Evolutionary conservation across 768 basidiomycete genomes (phyloP), one percentile per base, ranked within the genome.

Genomic region (Amanita exitialis): DNA sequence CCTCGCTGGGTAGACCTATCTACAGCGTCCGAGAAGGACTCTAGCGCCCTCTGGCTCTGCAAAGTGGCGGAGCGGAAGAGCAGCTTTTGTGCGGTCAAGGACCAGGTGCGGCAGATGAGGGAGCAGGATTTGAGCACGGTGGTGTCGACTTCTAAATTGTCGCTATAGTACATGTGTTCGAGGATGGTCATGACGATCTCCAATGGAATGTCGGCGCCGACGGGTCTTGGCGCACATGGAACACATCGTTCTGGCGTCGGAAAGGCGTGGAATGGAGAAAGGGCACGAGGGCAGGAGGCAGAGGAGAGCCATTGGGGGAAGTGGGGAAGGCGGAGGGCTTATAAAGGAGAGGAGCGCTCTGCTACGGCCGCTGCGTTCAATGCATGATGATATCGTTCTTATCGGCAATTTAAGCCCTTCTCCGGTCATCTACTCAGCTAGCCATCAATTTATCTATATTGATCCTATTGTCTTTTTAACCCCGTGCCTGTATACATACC

Each of bases 51-150:
- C 57, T 77, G 74, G 34, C 76, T 78, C 45, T 70, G 67, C 41
- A 88, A 73, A 27, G 67, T 67, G 50, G 85, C 76, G 42, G 69
- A 66, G 50, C 70, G 69, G 64, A 86, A 88, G 43, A 87, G 69
- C 15, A 84, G 72, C 51, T 73, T 77, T 63, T 89, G 86, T 0
- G 81, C 74, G 25, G 74, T 67, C n/a, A 65, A 57, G 1, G 82
- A 77, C 85, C 86, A 88, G 21, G 75, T 69, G 61, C 68, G 73
- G 72, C 77, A 86, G 20, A 88, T 82, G 44, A 87, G 74, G 2
- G 83, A 67, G 58, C 77, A 83, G 43, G 72, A 62, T 46, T 61
- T 64, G 44, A 87, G 70, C 16, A 84, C 67, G 10, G 62, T 56
- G 36, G 64, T 60, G 56, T 75, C 66, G 3, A 65, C 59, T 45